These are phyloP conservation scores for Calonectria honghensis DNA, from an alignment of 2,329 filamentous ascomycete genomes.

Conservation along the genomic window DNA sequence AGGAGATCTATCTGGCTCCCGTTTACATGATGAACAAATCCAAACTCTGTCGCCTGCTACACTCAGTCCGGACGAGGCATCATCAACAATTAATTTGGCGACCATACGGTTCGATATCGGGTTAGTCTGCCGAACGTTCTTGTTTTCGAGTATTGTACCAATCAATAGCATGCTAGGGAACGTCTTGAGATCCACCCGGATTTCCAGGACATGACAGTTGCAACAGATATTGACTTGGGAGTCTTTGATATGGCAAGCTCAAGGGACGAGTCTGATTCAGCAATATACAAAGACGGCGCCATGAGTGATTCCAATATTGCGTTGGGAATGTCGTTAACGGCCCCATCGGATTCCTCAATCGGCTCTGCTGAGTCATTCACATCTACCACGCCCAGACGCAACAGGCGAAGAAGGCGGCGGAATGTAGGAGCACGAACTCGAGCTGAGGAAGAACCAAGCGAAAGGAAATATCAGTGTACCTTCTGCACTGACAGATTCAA, in stretches of 20 bases:
- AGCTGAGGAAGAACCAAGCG: background rate
- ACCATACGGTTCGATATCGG: background rate
- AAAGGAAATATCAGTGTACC: conserved; percentile 40
- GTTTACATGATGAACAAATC: background rate
- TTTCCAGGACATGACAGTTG: conserved; percentile 9
- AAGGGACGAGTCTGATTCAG: conserved; percentile 21
- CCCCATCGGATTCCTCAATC: conserved; percentile 23
- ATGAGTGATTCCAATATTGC: conserved; percentile 16
- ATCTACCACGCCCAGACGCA: background rate
- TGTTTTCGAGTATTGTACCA: background rate
- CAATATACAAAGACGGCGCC: background rate
- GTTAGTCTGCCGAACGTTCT: background rate
- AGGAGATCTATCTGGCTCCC: background rate
- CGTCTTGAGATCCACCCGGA: background rate
- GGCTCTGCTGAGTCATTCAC: conserved; percentile 21
- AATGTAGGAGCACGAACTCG: background rate
- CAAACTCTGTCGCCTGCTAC: background rate
- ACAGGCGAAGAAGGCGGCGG: conserved; percentile 21
- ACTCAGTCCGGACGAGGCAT: background rate
- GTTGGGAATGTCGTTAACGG: background rate
- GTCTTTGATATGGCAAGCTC: background rate
- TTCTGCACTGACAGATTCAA: conserved; percentile 42
- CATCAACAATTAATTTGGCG: background rate
- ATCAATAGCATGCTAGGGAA: background rate
- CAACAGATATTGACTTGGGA: conserved; percentile 6